phyloP scores from a whole-genome alignment of 106 monocot species.

The Iris macrosiphon region DNA sequence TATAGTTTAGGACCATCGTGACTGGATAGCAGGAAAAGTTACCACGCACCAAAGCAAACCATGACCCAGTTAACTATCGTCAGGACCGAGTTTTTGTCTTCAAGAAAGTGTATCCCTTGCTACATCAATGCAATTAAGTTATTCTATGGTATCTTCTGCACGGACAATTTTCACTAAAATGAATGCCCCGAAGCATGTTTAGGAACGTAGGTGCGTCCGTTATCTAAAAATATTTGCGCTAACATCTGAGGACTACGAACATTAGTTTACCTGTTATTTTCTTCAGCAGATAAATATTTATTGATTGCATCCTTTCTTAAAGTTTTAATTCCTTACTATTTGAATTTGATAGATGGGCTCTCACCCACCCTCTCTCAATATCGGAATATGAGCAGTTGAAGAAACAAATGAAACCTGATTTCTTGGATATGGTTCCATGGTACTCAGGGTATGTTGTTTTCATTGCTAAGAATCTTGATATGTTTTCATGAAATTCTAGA shows the following conservation, averaged over 20 bases:
- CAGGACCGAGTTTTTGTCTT: too few relatives aligned
- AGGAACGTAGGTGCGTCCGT: background rate
- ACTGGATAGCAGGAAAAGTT: too few relatives aligned
- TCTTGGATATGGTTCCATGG: conserved; percentile 99
- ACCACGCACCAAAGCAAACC: too few relatives aligned
- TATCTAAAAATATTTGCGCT: background rate
- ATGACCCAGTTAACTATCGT: too few relatives aligned
- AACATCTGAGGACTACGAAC: background rate
- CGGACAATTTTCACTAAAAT: too few relatives aligned
- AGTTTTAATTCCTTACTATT: background rate
- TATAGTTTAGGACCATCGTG: too few relatives aligned
- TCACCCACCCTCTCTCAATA: conserved; percentile 76
- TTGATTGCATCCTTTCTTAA: background rate
- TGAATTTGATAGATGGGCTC: conserved; percentile 72
- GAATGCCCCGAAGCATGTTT: too few relatives aligned
- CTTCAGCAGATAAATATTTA: background rate
- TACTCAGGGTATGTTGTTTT: conserved; percentile 83
- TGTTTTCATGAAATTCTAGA: conserved; percentile 1
- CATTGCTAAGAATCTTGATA: conserved; percentile 1
- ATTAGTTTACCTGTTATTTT: background rate
- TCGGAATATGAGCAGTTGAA: conserved; percentile 87
- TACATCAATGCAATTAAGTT: too few relatives aligned
- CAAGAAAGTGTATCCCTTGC: too few relatives aligned
- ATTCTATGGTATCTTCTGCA: too few relatives aligned
- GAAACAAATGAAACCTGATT: conserved; percentile 97